Conservation (phyloP, 2,329 filamentous ascomycete species). For the Sodiomyces alkalinus region DNA sequence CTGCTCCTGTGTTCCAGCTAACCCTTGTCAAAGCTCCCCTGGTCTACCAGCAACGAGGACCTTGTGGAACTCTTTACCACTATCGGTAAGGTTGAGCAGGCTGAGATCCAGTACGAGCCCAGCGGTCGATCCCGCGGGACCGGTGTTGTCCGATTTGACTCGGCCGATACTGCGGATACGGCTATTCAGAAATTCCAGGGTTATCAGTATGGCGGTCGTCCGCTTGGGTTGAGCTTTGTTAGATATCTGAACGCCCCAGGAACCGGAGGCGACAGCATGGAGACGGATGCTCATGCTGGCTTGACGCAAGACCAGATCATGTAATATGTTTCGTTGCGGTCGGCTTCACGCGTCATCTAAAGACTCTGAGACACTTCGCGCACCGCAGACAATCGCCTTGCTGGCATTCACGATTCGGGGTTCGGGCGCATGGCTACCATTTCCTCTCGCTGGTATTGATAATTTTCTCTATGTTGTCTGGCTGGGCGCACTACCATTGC, state of each 20-base stretch:
- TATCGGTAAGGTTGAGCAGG: slow-evolving; percentile 93
- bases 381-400: no score
- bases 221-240: slow-evolving; percentile 83
- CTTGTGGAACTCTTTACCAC: slow-evolving; percentile 92
- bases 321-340: no score
- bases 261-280: slow-evolving; percentile 56
- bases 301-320: slow-evolving; percentile 98
- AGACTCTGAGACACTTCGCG: no score
- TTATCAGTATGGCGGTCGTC: slow-evolving; percentile 92
- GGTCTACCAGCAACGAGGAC: slow-evolving; percentile 98
- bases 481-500: no score
- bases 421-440: no score
- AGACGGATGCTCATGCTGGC: slow-evolving; percentile 58
- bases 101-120: slow-evolving; percentile 97
- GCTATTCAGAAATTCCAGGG: slow-evolving; percentile 95
- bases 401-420: neutral
- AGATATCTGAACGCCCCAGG: slow-evolving; percentile 67
- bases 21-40: slow-evolving; percentile 55
- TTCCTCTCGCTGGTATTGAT: neutral
- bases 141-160: slow-evolving; percentile 91
- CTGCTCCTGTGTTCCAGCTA: no score
- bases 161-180: slow-evolving; percentile 70
- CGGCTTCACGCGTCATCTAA: no score
- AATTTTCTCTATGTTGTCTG: neutral
- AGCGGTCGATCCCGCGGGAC: slow-evolving; percentile 90